phyloP scores from a whole-genome alignment of 805 yeast species.

The Candida easanensis region DNA sequence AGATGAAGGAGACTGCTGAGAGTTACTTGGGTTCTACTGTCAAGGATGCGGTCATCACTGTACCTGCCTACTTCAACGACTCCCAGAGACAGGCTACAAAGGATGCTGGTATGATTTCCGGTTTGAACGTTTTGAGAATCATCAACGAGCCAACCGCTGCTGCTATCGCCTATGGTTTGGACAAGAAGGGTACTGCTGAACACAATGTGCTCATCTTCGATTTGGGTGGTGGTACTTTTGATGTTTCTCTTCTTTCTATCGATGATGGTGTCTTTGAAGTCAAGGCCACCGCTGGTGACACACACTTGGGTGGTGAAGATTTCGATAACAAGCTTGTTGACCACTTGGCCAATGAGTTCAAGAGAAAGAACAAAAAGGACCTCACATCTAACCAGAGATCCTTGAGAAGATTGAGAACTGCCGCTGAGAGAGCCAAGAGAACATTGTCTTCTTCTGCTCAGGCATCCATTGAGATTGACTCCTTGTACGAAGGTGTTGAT shows the following conservation, averaged over 20 bases:
- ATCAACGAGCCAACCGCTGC: conserved; percentile 25
- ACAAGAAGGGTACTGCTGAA: conserved; percentile 43
- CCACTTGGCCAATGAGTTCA: conserved; percentile 92
- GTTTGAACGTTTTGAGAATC: conserved; percentile 23
- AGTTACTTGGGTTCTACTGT: neutral
- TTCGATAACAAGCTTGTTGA: conserved; percentile 94
- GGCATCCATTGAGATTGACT: conserved; percentile 95
- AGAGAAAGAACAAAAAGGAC: conserved; percentile 97
- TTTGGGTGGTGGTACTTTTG: conserved; percentile 1
- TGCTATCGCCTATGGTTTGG: conserved; percentile 72
- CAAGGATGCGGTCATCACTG: conserved; percentile 1
- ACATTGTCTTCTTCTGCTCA: conserved; percentile 96
- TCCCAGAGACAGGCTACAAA: conserved; percentile 24
- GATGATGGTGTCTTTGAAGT: conserved; percentile 1
- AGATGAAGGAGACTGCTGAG: conserved; percentile 1
- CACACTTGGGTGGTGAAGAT: conserved; percentile 98
- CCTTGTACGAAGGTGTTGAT: conserved; percentile 94
- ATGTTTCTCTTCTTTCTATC: neutral
- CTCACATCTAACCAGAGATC: conserved; percentile 93
- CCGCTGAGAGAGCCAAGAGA: conserved; percentile 99
- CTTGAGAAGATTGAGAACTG: conserved; percentile 96
- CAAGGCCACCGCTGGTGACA: conserved; percentile 24
- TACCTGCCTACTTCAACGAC: conserved; percentile 23
- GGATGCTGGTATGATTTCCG: conserved; percentile 22
- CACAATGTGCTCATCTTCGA: neutral